Evolutionary conservation across 768 basidiomycete genomes (phyloP).

Genomic region (Russula foetens): DNA sequence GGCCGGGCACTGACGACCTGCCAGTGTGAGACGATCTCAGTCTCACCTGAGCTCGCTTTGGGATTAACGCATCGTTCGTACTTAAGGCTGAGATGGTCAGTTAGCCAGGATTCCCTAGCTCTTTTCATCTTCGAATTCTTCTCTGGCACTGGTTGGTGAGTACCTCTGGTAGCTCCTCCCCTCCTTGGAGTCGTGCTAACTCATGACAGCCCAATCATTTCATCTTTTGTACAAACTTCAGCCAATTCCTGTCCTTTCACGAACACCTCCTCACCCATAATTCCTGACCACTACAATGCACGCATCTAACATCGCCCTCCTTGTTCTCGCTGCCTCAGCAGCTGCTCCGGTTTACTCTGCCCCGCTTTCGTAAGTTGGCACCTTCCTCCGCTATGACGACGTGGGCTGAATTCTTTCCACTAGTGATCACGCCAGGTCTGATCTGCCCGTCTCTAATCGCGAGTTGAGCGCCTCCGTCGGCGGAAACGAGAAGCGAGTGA

Average conservation of each 20-base stretch:
- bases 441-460: too few species aligned
- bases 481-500: too few species aligned
- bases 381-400: background rate
- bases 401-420: background rate
- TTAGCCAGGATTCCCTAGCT: background rate
- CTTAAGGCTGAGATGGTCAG: background rate
- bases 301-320: background rate
- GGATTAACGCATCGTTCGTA: too few species aligned
- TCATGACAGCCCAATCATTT: background rate
- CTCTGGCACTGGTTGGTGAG: slow-evolving; percentile 6
- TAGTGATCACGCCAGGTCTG: background rate
- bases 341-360: background rate
- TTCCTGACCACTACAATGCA: background rate
- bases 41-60: background rate
- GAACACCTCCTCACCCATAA: background rate
- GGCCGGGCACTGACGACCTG: too few species aligned
- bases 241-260: background rate
- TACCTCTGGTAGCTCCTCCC: background rate
- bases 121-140: background rate
- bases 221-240: background rate
- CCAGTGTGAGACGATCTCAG: background rate
- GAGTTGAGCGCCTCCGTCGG: too few species aligned
- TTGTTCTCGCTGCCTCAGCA: background rate
- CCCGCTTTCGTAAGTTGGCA: background rate
- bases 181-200: background rate